A percentile compares a stretch with the other conserved stretches of the same genome.
These are phyloP conservation scores for Rhizodiscina lignyota DNA, from an alignment of 495 filamentous ascomycete genomes.

Conservation along the genomic window DNA sequence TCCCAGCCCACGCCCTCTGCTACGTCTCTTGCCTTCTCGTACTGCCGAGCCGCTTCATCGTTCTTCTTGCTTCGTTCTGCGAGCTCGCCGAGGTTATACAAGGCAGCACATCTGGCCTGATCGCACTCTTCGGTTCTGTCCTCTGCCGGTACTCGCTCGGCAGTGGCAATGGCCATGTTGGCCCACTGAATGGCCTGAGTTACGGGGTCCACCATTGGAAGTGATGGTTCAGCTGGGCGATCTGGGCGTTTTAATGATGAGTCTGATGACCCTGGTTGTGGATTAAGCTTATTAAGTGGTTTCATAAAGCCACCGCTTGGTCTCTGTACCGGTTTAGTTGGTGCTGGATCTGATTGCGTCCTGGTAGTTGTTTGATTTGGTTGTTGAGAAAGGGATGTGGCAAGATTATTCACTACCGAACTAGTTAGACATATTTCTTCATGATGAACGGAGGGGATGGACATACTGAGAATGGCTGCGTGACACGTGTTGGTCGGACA, in stretches of 20 bases:
- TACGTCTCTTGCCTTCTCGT: conserved; percentile 45
- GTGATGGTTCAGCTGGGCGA: too few relatives aligned
- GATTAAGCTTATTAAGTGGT: conserved; percentile 1
- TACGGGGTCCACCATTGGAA: conserved; percentile 34
- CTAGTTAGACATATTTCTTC: neutral
- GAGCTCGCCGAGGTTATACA: conserved; percentile 72
- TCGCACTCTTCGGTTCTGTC: conserved; percentile 70
- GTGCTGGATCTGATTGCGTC: conserved; percentile 11
- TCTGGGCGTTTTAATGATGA: too few relatives aligned
- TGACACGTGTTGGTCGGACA: conserved; percentile 41
- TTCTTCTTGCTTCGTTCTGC: conserved; percentile 49
- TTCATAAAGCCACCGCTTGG: neutral
- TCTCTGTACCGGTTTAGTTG: conserved; percentile 1
- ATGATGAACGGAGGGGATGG: neutral
- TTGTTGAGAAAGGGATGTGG: conserved; percentile 48
- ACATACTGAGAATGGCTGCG: conserved; percentile 54
- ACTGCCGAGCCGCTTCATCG: conserved; percentile 44
- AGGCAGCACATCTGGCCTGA: conserved; percentile 66
- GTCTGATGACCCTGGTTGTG: conserved; percentile 5
- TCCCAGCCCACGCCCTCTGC: conserved; percentile 45
- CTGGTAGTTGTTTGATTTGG: conserved; percentile 27
- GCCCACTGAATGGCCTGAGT: conserved; percentile 57
- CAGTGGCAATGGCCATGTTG: conserved; percentile 48
- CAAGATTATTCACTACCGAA: conserved; percentile 51
- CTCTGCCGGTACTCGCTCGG: conserved; percentile 34